Evolutionary conservation across 2,329 filamentous ascomycete species (phyloP).

Genomic region (Pseudohalonectria lignicola): DNA sequence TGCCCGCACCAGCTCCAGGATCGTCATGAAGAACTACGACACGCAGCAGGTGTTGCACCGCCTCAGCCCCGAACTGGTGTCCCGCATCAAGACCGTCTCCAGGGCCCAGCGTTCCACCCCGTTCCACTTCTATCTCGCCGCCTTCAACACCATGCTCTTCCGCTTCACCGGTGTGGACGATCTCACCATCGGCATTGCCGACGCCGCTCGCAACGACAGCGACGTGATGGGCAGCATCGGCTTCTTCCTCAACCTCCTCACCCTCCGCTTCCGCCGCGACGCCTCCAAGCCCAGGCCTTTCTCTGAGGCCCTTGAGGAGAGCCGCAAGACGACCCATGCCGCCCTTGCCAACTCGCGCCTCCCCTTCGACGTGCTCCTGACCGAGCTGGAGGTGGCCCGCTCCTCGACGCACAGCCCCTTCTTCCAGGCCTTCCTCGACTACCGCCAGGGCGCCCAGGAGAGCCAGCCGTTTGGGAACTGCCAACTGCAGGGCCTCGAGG

Average conservation of each 20-base stretch:
- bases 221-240: slow-evolving; percentile 18
- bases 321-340: slow-evolving; percentile 13
- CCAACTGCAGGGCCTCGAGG: slow-evolving; percentile 9
- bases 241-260: slow-evolving; percentile 25
- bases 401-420: slow-evolving; percentile 28
- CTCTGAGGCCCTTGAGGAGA: slow-evolving; percentile 14
- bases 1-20: slow-evolving; percentile 9
- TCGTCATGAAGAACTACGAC: slow-evolving; percentile 7
- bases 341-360: slow-evolving; percentile 30
- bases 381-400: slow-evolving; percentile 26
- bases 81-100: slow-evolving; percentile 18
- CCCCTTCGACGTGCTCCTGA: slow-evolving; percentile 37
- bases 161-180: slow-evolving; percentile 15
- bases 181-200: slow-evolving; percentile 27
- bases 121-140: slow-evolving; percentile 21
- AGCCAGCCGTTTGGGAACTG: slow-evolving; percentile 8
- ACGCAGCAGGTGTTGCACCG: not conserved
- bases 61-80: not conserved
- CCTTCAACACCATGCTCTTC: slow-evolving; percentile 17
- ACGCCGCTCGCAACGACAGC: slow-evolving; percentile 20
- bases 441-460: slow-evolving; percentile 15
- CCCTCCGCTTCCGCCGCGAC: slow-evolving; percentile 22
- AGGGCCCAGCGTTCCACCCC: slow-evolving; percentile 11
- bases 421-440: slow-evolving; percentile 32
- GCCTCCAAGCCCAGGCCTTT: slow-evolving; percentile 10